phyloP scores from a whole-genome alignment of 345 rosid genomes.

The Linum trigynum region DNA sequence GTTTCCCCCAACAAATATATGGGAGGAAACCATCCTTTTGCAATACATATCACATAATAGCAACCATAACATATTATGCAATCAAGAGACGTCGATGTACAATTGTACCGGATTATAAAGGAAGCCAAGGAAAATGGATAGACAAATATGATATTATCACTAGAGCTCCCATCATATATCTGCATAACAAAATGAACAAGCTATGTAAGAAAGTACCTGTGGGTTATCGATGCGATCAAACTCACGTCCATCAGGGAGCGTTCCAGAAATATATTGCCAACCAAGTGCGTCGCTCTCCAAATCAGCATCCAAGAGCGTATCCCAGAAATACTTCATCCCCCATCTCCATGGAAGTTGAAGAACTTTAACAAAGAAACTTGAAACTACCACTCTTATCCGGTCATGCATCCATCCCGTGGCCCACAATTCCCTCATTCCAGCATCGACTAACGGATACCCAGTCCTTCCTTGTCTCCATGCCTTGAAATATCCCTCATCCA shows the following conservation, averaged over 20 bases:
- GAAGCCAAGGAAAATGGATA: neutral
- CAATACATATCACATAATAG: too few relatives aligned
- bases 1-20: too few relatives aligned
- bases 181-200: neutral
- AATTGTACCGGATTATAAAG: neutral
- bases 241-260: slow-evolving; percentile 88
- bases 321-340: slow-evolving; percentile 99
- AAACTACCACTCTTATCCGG: slow-evolving; percentile 89
- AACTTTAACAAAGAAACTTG: slow-evolving; percentile 96
- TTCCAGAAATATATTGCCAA: slow-evolving; percentile 96
- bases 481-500: slow-evolving; percentile 78
- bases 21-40: too few relatives aligned
- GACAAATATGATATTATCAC: neutral
- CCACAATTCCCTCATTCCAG: slow-evolving; percentile 99
- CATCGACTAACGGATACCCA: slow-evolving; percentile 95
- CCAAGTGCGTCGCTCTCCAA: slow-evolving; percentile 97
- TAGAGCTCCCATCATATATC: neutral
- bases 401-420: slow-evolving; percentile 97
- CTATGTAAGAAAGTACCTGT: slow-evolving; percentile 33
- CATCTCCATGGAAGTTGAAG: slow-evolving; percentile 97
- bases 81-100: neutral
- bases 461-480: slow-evolving; percentile 99
- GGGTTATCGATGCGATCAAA: slow-evolving; percentile 90
- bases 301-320: slow-evolving; percentile 91
- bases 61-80: too few relatives aligned